Evolutionary conservation across 805 yeast species (phyloP), one percentile per base, ranked within the genome.

Genomic region (Huiozyma naganishii): DNA sequence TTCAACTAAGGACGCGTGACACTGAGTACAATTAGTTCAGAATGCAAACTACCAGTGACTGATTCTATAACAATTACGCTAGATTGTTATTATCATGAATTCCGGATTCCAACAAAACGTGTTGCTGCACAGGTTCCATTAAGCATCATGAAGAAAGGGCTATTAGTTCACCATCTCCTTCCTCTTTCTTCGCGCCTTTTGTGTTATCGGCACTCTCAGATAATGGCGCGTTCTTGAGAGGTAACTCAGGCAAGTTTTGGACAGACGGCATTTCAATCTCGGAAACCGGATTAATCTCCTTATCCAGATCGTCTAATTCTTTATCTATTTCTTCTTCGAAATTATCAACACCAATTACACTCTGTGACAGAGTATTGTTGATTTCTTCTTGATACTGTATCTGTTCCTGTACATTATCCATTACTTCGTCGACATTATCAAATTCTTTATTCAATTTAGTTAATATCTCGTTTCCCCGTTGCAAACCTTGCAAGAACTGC

Each of bases 401-500:
- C 40, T 90, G 95, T 23, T 86, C 95, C 39, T 82, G 85, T 17
- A 84, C 73, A 41, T 85, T 89, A 59, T 89, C 96, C 74, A 90
- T 66, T 3, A 90, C 70, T 54, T 71, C 73, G 51, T 89, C 96
- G n/a, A 88, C 82, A 52, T 76, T 76, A 32, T 76, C 78, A 76
- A 89, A 76, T 53, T 90, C 96, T 40, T 68, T 66, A 60, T 92
- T 92, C 47, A 92, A 69, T 52, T 76, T 78, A 50, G 74, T 80
- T 52, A 92, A 72, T 9, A 86, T 85, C 41, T 71, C 65, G 56
- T 83, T 88, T 27, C 98, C 97, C 50, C 82, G 80, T 52, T 79
- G 72, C 29, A 92, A 67, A 0, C 97, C 96, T 46, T 73, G 74
- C 4, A 89, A 52, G 36, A 92, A 88, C 54, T 88, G 95, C 49